These are phyloP conservation scores for Cudoniella acicularis DNA, from an alignment of 495 filamentous ascomycete species.

Conservation along the genomic window DNA sequence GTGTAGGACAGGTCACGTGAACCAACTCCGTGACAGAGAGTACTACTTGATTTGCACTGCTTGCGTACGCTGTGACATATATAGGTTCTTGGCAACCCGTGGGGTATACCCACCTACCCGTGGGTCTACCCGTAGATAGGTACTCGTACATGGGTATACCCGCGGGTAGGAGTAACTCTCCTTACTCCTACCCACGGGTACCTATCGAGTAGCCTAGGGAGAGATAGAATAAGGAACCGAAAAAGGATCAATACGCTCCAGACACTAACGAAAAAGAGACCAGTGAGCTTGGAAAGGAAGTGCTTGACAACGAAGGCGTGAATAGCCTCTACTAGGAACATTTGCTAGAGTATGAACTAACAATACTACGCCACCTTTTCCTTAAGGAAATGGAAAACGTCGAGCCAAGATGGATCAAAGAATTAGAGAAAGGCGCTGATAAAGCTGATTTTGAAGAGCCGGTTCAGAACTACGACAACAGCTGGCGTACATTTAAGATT, in stretches of 20 bases:
- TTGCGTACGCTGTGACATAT: too few relatives aligned
- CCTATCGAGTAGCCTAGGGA: too few relatives aligned
- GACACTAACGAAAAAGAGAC: conserved; percentile 30
- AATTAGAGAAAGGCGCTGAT: not conserved
- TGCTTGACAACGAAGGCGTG: conserved; percentile 26
- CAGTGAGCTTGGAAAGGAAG: conserved; percentile 20
- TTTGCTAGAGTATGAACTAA: conserved; percentile 31
- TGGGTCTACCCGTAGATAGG: too few relatives aligned
- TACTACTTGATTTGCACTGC: too few relatives aligned
- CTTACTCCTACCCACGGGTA: too few relatives aligned
- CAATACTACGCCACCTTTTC: conserved; percentile 30
- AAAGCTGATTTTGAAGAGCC: conserved; percentile 8
- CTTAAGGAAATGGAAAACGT: conserved; percentile 28
- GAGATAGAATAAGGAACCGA: conserved; percentile 27
- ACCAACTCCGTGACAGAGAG: too few relatives aligned
- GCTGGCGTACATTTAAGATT: not conserved
- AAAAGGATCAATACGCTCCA: conserved; percentile 28
- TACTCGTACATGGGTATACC: too few relatives aligned
- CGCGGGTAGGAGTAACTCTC: too few relatives aligned
- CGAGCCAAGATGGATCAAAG: conserved; percentile 11
- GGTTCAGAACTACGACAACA: not conserved
- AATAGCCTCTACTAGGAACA: conserved; percentile 20
- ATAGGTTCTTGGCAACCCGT: too few relatives aligned
- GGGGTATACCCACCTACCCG: too few relatives aligned
- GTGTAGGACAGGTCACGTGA: too few relatives aligned